Percentiles rank a stretch among this genome's conserved stretches.
phyloP scores from a whole-genome alignment of 106 monocot species.

The Phalaenopsis aphrodite region DNA sequence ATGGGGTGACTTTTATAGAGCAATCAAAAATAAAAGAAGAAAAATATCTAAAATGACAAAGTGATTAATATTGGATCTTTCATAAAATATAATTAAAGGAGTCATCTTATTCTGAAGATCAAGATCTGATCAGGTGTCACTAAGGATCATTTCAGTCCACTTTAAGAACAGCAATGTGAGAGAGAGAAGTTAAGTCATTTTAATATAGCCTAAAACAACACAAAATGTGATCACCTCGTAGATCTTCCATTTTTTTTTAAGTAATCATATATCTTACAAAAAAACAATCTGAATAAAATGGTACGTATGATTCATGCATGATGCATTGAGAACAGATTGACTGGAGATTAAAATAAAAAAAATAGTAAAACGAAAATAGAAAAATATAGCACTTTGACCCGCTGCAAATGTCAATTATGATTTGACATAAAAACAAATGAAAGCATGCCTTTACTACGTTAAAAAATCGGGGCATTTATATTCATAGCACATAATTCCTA shows the following conservation, averaged over 20 bases:
- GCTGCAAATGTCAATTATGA: not conserved
- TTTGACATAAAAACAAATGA: not conserved
- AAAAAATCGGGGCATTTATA: not conserved
- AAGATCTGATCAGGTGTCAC: not conserved
- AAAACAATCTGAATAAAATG: not conserved
- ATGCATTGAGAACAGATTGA: not conserved
- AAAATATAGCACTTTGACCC: not conserved
- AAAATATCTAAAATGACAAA: too few species aligned
- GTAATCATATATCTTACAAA: not conserved
- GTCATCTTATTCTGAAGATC: not conserved
- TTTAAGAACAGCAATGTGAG: not conserved
- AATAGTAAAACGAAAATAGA: not conserved
- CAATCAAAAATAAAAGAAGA: too few species aligned
- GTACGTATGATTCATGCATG: not conserved
- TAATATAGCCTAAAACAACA: not conserved
- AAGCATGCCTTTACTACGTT: not conserved
- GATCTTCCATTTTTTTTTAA: not conserved
- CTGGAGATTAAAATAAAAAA: not conserved
- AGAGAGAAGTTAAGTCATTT: not conserved
- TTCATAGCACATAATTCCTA: too few species aligned
- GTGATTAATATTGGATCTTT: too few species aligned
- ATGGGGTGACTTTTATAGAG: too few species aligned
- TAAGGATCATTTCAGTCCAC: not conserved
- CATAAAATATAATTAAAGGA: too few species aligned
- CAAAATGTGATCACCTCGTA: not conserved